Base-by-base conservation (phyloP, 805 yeast species). In the Ogataea neopini region DNA sequence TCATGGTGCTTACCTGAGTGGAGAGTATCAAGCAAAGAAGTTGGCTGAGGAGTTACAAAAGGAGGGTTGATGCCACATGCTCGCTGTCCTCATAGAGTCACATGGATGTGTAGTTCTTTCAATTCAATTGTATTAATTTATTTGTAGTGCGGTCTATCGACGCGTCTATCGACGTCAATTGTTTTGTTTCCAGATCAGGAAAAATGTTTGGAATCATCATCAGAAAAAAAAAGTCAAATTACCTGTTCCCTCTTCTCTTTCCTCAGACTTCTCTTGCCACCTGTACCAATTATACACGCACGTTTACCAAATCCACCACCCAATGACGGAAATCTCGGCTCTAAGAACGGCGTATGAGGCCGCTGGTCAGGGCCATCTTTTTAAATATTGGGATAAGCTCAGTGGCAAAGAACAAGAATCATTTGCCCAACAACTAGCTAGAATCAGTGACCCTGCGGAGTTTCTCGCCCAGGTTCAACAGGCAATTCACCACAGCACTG, bases 361-460 rank as follows among this genome's bases (percentile, higher is more conserved):
- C 4, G 83, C 84, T 0, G 74, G 75, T 7, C 88, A 83, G 60
- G 60, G 54, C 2, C 86, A 81, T 48, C 56, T 83, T 14, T 81
- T 81, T 60, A 60, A 68, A 23, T 75, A 73, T 52, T 76, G 75
- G 70, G 74, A 74, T 34, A 40, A 57, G 10, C 65, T 82, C 36
- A 34, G 63, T 4, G 47, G 53, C 1, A 63, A 51, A 0, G 70
- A 79, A 44, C 71, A 73, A 54, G 49, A 54, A 1, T 29, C 50
- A 14, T 72, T 77, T 11, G 44, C 72, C n/a, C 48, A 51, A 4
- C 83, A 79, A 58, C 67, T 80, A 34, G 46, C 69, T 3, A 59
- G 62, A 32, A 63, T 77, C 47, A 64, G 65, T 2, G 70, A 77
- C 47, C 83, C 83, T 1, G 47, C 54, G 5, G 52, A 50, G 2